These are phyloP conservation scores for Dicorynia guianensis DNA, from an alignment of 306 rosid species.

Conservation along the genomic window DNA sequence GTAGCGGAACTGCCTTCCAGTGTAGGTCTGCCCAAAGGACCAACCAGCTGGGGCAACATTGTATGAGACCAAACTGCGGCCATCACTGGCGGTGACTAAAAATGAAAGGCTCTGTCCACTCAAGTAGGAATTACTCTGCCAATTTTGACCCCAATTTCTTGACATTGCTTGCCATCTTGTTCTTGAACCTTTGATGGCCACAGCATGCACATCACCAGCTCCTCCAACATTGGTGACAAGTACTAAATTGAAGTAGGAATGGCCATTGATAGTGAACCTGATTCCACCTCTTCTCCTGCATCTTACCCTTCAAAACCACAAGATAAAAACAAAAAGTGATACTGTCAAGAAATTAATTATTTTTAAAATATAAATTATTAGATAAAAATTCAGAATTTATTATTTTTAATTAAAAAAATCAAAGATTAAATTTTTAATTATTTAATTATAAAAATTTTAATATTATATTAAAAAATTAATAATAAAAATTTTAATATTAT, in stretches of 20 bases:
- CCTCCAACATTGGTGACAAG: conserved; percentile 87
- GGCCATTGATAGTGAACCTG: conserved; percentile 79
- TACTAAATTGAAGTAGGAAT: conserved; percentile 81
- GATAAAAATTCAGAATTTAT: too few relatives aligned
- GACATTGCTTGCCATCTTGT: conserved; percentile 79
- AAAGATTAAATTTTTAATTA: too few relatives aligned
- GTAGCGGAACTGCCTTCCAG: conserved; percentile 70
- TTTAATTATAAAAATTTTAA: too few relatives aligned
- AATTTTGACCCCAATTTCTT: conserved; percentile 88
- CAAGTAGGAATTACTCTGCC: conserved; percentile 79
- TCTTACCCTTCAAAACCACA: conserved; percentile 56
- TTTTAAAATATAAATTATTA: too few relatives aligned
- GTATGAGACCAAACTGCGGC: conserved; percentile 58
- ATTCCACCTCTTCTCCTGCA: conserved; percentile 84
- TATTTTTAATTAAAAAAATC: too few relatives aligned
- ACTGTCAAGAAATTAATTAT: too few relatives aligned
- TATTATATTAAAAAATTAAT: too few relatives aligned
- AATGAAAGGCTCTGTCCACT: conserved; percentile 83
- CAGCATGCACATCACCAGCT: conserved; percentile 79
- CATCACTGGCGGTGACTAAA: conserved; percentile 69
- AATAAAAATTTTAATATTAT: too few relatives aligned
- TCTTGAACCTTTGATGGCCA: conserved; percentile 77
- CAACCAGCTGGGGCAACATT: conserved; percentile 75
- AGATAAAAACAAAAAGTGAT: neutral
- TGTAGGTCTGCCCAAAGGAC: conserved; percentile 82